Evolutionary conservation across 1,284 basidiomycete species (phyloP).

Genomic region (Phellopilus nigrolimitatus): DNA sequence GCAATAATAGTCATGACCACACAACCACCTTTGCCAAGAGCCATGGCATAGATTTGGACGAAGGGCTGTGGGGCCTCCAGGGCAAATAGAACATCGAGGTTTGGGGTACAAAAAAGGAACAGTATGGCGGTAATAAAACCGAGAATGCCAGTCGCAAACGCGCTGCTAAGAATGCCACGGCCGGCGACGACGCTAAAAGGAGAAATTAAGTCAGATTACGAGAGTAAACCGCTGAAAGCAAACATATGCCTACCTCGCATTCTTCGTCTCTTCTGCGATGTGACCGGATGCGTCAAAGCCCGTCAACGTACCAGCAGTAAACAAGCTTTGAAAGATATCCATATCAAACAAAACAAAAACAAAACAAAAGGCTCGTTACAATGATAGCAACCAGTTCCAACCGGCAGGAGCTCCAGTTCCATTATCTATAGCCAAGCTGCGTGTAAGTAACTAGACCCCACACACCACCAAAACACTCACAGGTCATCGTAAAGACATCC

Average conservation of each 20-base stretch:
- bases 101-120: conserved; percentile 82
- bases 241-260: conserved; percentile 53
- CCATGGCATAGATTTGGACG: conserved; percentile 77
- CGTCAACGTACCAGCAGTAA: conserved; percentile 77
- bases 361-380: conserved; percentile 55
- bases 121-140: conserved; percentile 75
- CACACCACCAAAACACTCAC: conserved; percentile 38
- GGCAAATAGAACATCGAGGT: conserved; percentile 66
- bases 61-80: conserved; percentile 83
- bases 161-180: conserved; percentile 72
- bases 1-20: conserved; percentile 83
- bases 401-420: conserved; percentile 78
- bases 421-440: conserved; percentile 51
- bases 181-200: conserved; percentile 70
- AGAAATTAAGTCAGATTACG: conserved; percentile 9
- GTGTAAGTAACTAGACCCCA: conserved; percentile 10
- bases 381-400: conserved; percentile 85
- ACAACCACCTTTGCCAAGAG: conserved; percentile 70
- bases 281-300: conserved; percentile 88
- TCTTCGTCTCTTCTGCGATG: conserved; percentile 85
- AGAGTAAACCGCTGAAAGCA: background rate
- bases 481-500: conserved; percentile 78
- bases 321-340: conserved; percentile 48
- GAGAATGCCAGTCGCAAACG: conserved; percentile 66
- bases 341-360: conserved; percentile 11